phyloP scores from a whole-genome alignment of 2,329 filamentous ascomycete species.

The Pseudogymnoascus sp. region DNA sequence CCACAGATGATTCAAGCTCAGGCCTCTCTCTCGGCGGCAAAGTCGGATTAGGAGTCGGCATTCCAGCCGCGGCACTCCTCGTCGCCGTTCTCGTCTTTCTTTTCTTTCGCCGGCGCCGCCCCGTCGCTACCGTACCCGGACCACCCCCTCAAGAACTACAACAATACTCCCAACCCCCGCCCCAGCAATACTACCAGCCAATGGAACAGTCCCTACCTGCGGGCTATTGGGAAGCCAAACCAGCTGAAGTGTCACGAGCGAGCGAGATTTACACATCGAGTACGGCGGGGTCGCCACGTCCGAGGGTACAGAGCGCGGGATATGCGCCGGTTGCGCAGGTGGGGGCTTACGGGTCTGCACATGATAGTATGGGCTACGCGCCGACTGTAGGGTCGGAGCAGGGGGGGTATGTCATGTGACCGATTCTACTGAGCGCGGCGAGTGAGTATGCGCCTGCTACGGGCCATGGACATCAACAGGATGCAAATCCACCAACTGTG shows the following conservation, averaged over 20 bases:
- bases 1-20: conserved; percentile 6
- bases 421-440: too few species aligned
- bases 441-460: not conserved
- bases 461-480: not conserved
- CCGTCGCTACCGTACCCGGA: not conserved
- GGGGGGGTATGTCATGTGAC: too few species aligned
- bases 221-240: not conserved
- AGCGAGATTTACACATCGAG: not conserved
- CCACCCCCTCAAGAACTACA: not conserved
- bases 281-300: not conserved
- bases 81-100: conserved; percentile 24
- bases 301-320: not conserved
- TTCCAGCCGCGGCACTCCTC: conserved; percentile 27
- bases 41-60: conserved; percentile 27
- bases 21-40: conserved; percentile 22
- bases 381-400: not conserved
- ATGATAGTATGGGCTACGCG: not conserved
- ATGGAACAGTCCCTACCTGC: not conserved
- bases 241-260: not conserved
- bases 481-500: not conserved
- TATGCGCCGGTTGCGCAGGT: not conserved
- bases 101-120: conserved; percentile 25
- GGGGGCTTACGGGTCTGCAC: not conserved
- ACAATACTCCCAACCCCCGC: not conserved
- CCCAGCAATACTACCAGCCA: not conserved